A percentile compares a stretch with the other conserved stretches of the same genome.
Evolutionary conservation across 805 yeast genomes (phyloP).

Genomic region (Candida caryicola): DNA sequence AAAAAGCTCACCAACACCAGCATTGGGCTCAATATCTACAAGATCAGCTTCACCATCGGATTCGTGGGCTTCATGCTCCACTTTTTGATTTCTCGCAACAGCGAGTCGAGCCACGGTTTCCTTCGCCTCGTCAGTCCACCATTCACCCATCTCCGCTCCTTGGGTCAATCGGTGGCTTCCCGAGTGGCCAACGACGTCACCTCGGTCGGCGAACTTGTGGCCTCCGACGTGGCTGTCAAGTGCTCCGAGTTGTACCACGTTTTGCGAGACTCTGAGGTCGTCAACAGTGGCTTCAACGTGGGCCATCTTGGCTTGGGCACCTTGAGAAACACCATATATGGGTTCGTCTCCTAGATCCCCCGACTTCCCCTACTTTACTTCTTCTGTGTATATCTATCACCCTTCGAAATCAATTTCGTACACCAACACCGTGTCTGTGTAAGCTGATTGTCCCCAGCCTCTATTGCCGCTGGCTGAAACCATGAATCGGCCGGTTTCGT

Average conservation of each 20-base stretch:
- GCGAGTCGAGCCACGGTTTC: conserved; percentile 11
- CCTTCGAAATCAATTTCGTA: conserved; percentile 65
- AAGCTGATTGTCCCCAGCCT: conserved; percentile 84
- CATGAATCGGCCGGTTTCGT: conserved; percentile 84
- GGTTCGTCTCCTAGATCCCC: conserved; percentile 11
- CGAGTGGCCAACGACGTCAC: neutral
- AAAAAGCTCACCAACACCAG: conserved; percentile 8
- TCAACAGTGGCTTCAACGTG: conserved; percentile 16
- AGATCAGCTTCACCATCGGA: conserved; percentile 37
- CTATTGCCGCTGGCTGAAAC: conserved; percentile 90
- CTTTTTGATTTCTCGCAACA: conserved; percentile 26
- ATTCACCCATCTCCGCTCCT: neutral
- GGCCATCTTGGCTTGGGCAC: conserved; percentile 37
- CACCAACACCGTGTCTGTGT: conserved; percentile 76
- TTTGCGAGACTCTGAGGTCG: conserved; percentile 18
- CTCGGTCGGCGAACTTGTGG: neutral
- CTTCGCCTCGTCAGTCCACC: conserved; percentile 5
- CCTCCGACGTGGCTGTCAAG: conserved; percentile 10
- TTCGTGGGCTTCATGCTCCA: conserved; percentile 39
- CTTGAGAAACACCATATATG: conserved; percentile 27
- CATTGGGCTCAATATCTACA: conserved; percentile 22
- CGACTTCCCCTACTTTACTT: too few species aligned
- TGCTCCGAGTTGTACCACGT: conserved; percentile 11
- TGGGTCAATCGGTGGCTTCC: neutral
- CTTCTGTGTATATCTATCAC: too few species aligned